Base-by-base conservation (phyloP, 2,329 filamentous ascomycete genomes). In the Hypomyces perniciosus region DNA sequence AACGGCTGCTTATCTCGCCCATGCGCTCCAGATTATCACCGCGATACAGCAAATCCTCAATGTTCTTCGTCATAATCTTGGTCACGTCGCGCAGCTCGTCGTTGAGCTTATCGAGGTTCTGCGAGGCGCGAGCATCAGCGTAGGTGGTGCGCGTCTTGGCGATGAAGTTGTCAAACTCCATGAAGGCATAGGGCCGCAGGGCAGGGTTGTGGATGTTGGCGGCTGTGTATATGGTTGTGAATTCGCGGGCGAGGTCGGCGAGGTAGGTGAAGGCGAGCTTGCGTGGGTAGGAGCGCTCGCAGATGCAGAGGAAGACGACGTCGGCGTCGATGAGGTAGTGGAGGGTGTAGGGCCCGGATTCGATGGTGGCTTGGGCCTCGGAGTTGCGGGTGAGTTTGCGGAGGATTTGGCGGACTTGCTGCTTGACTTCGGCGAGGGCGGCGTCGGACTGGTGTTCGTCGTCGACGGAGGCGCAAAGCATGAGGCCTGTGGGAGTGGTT, bases 31-130 rank as follows among this genome's bases (percentile, higher is more conserved):
- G 72, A 62, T 85, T 93, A 68, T 99, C 93, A 29, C 93, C 93
- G 55, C 95, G 79, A 68, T 99, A 99, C 48, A 99, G 75, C 65
- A 99, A 74, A 69, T 99, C 93, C 76, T 99, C 93, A 60, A 99
- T 97, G 70, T 99, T 99, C 81, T 97, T 97, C 50, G 91, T 97
- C 95, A 99, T 99, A 65, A 99, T 91, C 73, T 96, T 91, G 1
- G 93, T 97, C 50, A 99, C 95, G 71, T 97, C 93, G 68, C 91
- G 86, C 58, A 99, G 81, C 78, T 99, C 95, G 65, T 96, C 90
- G 66, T 99, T 97, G 58, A 99, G 77, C 72, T 92, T 90, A 70
- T 95, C 90, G 52, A 99, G 81, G 71, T 97, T 97, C 72, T 91
- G 88, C 10, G 88, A 83, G 12, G 93, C 93, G 58, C 93, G 85